A percentile compares a stretch with the other conserved stretches of the same genome.
Conservation (phyloP, 768 basidiomycete genomes). For the Xerocomellus chrysenteron region DNA sequence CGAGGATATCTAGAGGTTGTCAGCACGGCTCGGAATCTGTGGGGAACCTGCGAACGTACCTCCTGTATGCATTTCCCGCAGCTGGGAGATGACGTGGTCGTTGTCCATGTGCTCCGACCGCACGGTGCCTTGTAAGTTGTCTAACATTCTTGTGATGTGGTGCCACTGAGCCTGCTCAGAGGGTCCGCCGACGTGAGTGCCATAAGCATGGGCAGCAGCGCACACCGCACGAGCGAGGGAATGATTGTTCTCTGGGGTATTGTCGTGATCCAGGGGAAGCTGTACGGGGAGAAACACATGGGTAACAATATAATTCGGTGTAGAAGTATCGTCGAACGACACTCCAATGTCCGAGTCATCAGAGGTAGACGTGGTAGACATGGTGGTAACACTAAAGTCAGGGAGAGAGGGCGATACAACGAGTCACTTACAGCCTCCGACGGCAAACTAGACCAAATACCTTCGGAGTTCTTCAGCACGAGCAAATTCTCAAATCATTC, state of each 20-base stretch:
- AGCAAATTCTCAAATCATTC: too few species aligned
- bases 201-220: constrained; percentile 1
- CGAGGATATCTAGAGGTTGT: constrained; percentile 31
- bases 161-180: neutral
- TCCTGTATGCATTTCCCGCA: neutral
- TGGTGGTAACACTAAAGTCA: too few species aligned
- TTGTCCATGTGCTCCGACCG: neutral
- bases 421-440: too few species aligned
- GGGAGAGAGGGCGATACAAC: too few species aligned
- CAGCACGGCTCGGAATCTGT: neutral
- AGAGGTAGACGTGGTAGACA: too few species aligned
- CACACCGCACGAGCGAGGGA: constrained; percentile 1
- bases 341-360: too few species aligned
- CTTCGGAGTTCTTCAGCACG: too few species aligned
- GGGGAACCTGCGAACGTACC: neutral
- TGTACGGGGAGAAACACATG: constrained; percentile 7
- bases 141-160: constrained; percentile 4
- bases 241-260: neutral
- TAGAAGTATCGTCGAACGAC: too few species aligned
- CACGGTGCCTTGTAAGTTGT: neutral
- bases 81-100: neutral
- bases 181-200: neutral
- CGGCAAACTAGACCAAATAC: too few species aligned
- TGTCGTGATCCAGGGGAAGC: neutral
- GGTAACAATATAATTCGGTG: neutral